Evolutionary conservation across 1,284 basidiomycete genomes (phyloP).

Genomic region (Pholiota adiposa): DNA sequence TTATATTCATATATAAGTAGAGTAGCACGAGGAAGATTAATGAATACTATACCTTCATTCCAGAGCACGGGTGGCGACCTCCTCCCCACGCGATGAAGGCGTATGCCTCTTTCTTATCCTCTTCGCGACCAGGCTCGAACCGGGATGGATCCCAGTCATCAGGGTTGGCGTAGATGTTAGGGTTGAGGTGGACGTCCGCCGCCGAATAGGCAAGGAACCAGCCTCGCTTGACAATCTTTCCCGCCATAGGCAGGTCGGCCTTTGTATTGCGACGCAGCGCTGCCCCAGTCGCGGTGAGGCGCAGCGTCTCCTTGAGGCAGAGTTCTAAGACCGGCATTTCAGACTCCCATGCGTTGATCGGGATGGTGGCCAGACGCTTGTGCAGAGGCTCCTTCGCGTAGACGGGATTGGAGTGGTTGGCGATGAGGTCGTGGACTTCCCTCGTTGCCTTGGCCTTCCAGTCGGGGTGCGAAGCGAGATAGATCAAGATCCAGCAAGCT

Average conservation of each 20-base stretch:
- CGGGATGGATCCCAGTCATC: slow-evolving; percentile 37
- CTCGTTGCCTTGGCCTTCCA: slow-evolving; percentile 32
- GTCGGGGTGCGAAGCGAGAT: slow-evolving; percentile 28
- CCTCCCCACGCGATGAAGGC: slow-evolving; percentile 41
- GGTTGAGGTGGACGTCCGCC: slow-evolving; percentile 37
- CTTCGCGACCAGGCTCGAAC: slow-evolving; percentile 29
- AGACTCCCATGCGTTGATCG: slow-evolving; percentile 40
- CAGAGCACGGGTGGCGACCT: slow-evolving; percentile 38
- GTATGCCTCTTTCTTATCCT: slow-evolving; percentile 32
- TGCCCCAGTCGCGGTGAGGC: slow-evolving; percentile 18
- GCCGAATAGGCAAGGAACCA: slow-evolving; percentile 37
- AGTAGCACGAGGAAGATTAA: not conserved
- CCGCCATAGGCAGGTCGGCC: slow-evolving; percentile 23
- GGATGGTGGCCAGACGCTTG: slow-evolving; percentile 33
- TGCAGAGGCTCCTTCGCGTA: slow-evolving; percentile 27
- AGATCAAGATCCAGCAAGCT: slow-evolving; percentile 37
- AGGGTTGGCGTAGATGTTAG: slow-evolving; percentile 38
- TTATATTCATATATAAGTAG: not conserved
- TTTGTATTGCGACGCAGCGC: slow-evolving; percentile 21
- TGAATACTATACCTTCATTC: slow-evolving; percentile 25
- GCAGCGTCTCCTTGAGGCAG: slow-evolving; percentile 37
- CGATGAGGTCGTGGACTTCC: slow-evolving; percentile 32
- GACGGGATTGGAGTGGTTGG: slow-evolving; percentile 26
- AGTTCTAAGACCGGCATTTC: slow-evolving; percentile 36
- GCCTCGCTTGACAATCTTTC: slow-evolving; percentile 27